Base-by-base conservation (phyloP, 306 rosid genomes). In the Gleditsia sinensis region DNA sequence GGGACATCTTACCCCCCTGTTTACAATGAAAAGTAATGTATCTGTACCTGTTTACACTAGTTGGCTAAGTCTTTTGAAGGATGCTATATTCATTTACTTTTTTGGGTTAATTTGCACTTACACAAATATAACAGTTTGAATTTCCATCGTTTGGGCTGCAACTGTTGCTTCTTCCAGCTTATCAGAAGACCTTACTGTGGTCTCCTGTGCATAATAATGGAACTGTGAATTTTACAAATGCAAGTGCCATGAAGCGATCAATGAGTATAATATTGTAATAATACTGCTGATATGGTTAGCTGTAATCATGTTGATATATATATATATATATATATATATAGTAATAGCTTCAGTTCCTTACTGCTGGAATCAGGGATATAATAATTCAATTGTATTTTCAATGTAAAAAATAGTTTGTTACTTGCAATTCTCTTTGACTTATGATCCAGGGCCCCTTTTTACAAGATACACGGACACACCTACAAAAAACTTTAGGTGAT, bases 401-500 rank as follows among this genome's bases (percentile, higher is more conserved):
- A 19, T 27, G 57, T 21, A 3, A 20, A 71, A 36, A 45, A 27
- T 43, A 34, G 40, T 55, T 59, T 19, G 50, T 57, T 51, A 51
- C 24, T 60, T 46, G 56, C 59, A n/a, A 24, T 49, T 67, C 24
- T 50, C 25, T 56, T 78, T 78, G 66, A 72, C 40, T 25, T 71
- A 27, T 72, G 8, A 56, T 74, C 79, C 82, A 88, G 98, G 98
- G 96, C 28, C 96, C 98, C 11, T 83, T 34, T 67, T 72, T 84
- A 50, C 82, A 79, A 23, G 58, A 37, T 36, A 68, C 71, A 1
- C 71, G 77, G 37, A 93, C 93, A 54, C 96, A 83, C 69, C 78
- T 90, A n/a, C 98, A 90, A 53, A 93, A 77, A 79, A 67, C 78
- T 39, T 75, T 90, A 10, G 96, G 95, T 32, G 96, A 93, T 69